Conservation (phyloP, 2,329 filamentous ascomycete genomes). For the Aspergillus calidoustus region DNA sequence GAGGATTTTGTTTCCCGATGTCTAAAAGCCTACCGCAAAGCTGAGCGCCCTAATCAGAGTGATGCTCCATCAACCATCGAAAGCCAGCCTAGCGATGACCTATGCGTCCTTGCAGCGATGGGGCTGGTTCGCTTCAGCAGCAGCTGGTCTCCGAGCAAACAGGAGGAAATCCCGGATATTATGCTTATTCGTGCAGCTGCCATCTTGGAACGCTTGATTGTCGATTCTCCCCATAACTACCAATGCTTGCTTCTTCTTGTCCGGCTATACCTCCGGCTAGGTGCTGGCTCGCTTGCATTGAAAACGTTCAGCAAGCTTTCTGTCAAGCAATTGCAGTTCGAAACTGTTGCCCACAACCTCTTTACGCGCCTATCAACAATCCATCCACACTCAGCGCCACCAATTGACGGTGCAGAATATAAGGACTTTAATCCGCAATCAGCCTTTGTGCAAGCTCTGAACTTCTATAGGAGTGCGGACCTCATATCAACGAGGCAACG, state of each 20-base stretch:
- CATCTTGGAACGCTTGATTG: slow-evolving; percentile 45
- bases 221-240: slow-evolving; percentile 53
- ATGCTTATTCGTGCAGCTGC: slow-evolving; percentile 43
- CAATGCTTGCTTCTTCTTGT: slow-evolving; percentile 50
- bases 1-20: slow-evolving; percentile 47
- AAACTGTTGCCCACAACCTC: slow-evolving; percentile 53
- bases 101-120: slow-evolving; percentile 50
- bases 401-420: slow-evolving; percentile 44
- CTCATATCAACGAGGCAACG: slow-evolving; percentile 42
- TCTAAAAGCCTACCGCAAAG: slow-evolving; percentile 38
- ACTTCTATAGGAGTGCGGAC: slow-evolving; percentile 47
- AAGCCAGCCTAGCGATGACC: slow-evolving; percentile 49
- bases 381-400: slow-evolving; percentile 49
- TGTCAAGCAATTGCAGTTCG: slow-evolving; percentile 55
- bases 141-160: slow-evolving; percentile 21
- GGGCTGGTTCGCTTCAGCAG: slow-evolving; percentile 40
- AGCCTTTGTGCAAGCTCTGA: slow-evolving; percentile 45
- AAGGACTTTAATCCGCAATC: slow-evolving; percentile 49
- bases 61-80: slow-evolving; percentile 44
- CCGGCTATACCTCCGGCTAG: slow-evolving; percentile 49
- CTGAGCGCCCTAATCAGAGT: slow-evolving; percentile 27
- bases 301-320: slow-evolving; percentile 50
- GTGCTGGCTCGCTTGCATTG: slow-evolving; percentile 52
- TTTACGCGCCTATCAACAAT: slow-evolving; percentile 53
- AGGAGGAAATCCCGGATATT: slow-evolving; percentile 30